Evolutionary conservation across 306 rosid species (phyloP), one percentile per base, ranked within the genome.

Genomic region (Cicer judaicum): DNA sequence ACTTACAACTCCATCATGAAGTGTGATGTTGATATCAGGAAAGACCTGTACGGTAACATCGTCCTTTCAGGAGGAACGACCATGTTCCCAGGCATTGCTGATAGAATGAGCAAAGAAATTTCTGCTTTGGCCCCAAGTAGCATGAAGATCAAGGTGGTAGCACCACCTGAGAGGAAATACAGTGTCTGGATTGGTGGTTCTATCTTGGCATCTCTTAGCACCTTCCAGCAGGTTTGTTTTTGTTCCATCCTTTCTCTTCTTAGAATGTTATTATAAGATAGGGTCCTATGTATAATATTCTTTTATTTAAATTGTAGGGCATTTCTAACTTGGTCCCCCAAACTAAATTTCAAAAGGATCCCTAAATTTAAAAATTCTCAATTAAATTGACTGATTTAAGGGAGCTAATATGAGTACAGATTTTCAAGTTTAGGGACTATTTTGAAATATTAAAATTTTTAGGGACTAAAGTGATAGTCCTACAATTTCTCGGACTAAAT

Each of bases 121-220:
- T 87, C 98, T 55, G 97, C 98, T 6, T 90, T 94, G 12, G 98
- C 98, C 41, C 98, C 98, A 7, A 94, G 98, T 88, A 91, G 97
- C 86, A 94, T 94, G 98, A 94, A 94, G 90, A 94, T 94, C 79
- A 94, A 94, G 93, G 98, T 94, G 39, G 98, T 94, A 29, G 98
- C 98, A 15, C 98, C 98, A 21, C 98, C 98, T 0, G 98, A 94
- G 93, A 87, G 98, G 79, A 94, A 94, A 82, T 94, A 94, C 83
- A 94, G 98, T 91, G 98, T 94, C 85, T 94, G 98, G 98, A 94
- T 94, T 18, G 98, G 98, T 75, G 98, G 98, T 54, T 94, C 98
- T 40, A 94, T 94, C 86, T 90, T 94, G 86, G 98, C 98, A 80
- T 94, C 98, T 13, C 96, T 94, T 9, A 94, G 98, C 92, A 94